Conservation (phyloP, 305 asterid species). For the Fraxinus platypoda region DNA sequence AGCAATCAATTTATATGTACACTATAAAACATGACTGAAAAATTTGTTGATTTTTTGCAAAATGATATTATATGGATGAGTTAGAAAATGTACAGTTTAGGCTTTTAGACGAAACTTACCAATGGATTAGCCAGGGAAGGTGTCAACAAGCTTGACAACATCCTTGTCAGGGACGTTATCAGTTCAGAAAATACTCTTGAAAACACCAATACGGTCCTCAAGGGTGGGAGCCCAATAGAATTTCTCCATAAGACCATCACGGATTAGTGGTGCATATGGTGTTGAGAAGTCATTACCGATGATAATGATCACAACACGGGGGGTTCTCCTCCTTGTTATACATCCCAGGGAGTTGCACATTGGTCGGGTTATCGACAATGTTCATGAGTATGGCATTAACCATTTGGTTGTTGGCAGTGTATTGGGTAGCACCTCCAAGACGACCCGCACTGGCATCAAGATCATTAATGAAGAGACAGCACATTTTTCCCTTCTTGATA, state of each 20-base stretch:
- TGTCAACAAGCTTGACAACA: constrained; percentile 39
- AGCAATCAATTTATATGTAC: no score
- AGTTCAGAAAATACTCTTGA: constrained; percentile 45
- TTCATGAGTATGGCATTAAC: constrained; percentile 56
- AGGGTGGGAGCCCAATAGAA: constrained; percentile 56
- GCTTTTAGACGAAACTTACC: constrained; percentile 20
- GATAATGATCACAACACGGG: constrained; percentile 39
- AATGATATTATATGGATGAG: background rate
- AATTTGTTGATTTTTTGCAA: background rate
- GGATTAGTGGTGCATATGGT: constrained; percentile 50
- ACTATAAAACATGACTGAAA: no score
- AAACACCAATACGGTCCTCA: constrained; percentile 48
- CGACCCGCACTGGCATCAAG: constrained; percentile 55
- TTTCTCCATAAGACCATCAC: constrained; percentile 57
- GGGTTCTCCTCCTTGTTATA: constrained; percentile 56
- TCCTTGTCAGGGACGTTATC: constrained; percentile 31
- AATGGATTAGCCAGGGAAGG: constrained; percentile 57
- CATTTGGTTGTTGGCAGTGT: constrained; percentile 55
- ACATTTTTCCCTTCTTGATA: constrained; percentile 50
- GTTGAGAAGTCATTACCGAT: constrained; percentile 56
- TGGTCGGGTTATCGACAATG: constrained; percentile 56
- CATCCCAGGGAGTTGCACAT: constrained; percentile 53
- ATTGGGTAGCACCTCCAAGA: constrained; percentile 50
- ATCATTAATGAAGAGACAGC: constrained; percentile 51
- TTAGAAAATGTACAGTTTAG: no score